phyloP scores from a whole-genome alignment of 495 filamentous ascomycete species.

The Aspergillus coremiiformis region DNA sequence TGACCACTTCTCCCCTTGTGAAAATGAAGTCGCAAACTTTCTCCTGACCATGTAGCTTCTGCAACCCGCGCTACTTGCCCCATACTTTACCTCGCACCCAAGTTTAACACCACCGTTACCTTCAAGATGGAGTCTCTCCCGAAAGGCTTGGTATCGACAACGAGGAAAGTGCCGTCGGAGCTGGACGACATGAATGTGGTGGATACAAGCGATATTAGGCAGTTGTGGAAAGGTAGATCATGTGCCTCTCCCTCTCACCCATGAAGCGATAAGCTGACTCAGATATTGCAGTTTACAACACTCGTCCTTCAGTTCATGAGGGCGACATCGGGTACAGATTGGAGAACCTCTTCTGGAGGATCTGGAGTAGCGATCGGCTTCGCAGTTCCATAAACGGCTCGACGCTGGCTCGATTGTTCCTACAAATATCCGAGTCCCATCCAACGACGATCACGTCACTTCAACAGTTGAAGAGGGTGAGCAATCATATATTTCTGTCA shows the following conservation, averaged over 20 bases:
- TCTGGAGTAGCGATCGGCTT: conserved; percentile 36
- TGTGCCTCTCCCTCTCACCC: not conserved
- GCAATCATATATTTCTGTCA: not conserved
- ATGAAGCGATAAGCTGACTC: not conserved
- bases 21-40: not conserved
- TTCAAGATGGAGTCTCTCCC: conserved; percentile 41
- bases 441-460: not conserved
- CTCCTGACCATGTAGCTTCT: conserved; percentile 7
- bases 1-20: no score
- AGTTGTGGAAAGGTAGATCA: conserved; percentile 46
- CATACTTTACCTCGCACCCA: not conserved
- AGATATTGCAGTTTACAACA: conserved; percentile 34
- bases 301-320: conserved; percentile 30
- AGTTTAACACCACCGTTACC: not conserved
- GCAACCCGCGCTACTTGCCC: not conserved
- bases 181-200: conserved; percentile 25
- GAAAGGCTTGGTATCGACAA: conserved; percentile 43
- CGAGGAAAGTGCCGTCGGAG: conserved; percentile 20
- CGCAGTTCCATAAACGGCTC: conserved; percentile 22
- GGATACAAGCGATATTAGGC: conserved; percentile 31
- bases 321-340: conserved; percentile 37
- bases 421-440: conserved; percentile 30
- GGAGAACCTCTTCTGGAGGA: conserved; percentile 49
- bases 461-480: conserved; percentile 1
- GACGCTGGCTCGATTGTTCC: conserved; percentile 35